These are phyloP conservation scores for Colletotrichum scovillei DNA, from an alignment of 2,329 filamentous ascomycete genomes.

Conservation along the genomic window DNA sequence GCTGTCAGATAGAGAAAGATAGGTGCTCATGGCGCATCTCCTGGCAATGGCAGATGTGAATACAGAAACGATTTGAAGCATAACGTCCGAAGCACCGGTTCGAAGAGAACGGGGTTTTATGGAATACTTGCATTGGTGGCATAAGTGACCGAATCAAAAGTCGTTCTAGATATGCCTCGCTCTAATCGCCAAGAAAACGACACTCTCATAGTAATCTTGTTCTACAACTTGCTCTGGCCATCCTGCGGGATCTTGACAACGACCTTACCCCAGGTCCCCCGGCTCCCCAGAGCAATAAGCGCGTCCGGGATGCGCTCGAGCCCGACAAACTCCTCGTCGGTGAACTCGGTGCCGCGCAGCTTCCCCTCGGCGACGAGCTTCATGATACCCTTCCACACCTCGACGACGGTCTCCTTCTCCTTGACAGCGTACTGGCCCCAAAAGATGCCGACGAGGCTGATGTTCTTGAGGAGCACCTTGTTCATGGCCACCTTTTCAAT, in stretches of 20 bases:
- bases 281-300: slow-evolving; percentile 78
- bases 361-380: slow-evolving; percentile 81
- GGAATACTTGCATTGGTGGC: neutral
- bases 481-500: slow-evolving; percentile 96
- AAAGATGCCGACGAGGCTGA: slow-evolving; percentile 87
- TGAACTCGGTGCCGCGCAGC: slow-evolving; percentile 85
- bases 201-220: neutral
- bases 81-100: neutral
- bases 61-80: neutral
- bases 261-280: slow-evolving; percentile 96
- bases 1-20: slow-evolving; percentile 9
- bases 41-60: slow-evolving; percentile 3
- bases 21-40: neutral
- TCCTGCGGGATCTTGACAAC: slow-evolving; percentile 85
- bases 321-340: slow-evolving; percentile 84
- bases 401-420: slow-evolving; percentile 75
- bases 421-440: slow-evolving; percentile 87
- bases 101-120: neutral
- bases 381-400: slow-evolving; percentile 87
- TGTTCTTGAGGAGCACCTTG: slow-evolving; percentile 92
- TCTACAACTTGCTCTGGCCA: slow-evolving; percentile 68
- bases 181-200: neutral
- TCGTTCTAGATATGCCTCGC: neutral
- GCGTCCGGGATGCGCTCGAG: slow-evolving; percentile 83
- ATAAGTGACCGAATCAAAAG: neutral